A percentile compares a stretch with the other conserved stretches of the same genome.
Conservation (phyloP, 306 rosid genomes). For the Lupinus albus region DNA sequence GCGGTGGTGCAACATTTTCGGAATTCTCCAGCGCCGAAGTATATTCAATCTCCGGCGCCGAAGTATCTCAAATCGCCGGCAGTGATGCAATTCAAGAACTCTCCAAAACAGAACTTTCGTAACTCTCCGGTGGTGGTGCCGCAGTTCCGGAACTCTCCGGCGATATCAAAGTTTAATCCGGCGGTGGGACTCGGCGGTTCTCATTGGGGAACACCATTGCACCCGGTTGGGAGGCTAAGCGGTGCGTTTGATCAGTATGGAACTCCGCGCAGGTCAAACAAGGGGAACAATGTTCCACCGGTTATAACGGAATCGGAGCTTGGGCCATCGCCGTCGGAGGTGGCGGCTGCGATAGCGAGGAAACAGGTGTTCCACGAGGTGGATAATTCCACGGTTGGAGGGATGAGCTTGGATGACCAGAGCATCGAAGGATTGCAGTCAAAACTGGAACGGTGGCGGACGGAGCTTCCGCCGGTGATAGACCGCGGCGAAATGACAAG, state of each 20-base stretch:
- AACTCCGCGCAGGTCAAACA: slow-evolving; percentile 64
- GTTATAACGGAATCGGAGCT: slow-evolving; percentile 73
- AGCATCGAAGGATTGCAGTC: slow-evolving; percentile 82
- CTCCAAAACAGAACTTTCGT: background rate
- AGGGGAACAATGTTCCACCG: slow-evolving; percentile 34
- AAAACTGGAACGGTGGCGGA: slow-evolving; percentile 77
- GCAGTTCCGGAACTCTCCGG: slow-evolving; percentile 27
- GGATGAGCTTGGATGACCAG: slow-evolving; percentile 63
- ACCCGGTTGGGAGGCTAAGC: slow-evolving; percentile 32
- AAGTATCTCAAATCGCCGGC: background rate
- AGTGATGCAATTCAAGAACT: background rate
- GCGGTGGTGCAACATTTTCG: background rate
- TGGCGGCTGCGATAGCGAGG: slow-evolving; percentile 67
- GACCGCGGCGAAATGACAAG: slow-evolving; percentile 64
- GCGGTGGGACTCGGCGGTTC: slow-evolving; percentile 31
- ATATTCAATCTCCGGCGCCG: background rate
- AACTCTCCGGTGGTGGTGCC: background rate
- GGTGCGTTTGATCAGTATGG: slow-evolving; percentile 43
- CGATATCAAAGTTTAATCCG: slow-evolving; percentile 33
- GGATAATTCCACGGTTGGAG: slow-evolving; percentile 60
- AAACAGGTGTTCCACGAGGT: slow-evolving; percentile 48
- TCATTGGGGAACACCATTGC: slow-evolving; percentile 38
- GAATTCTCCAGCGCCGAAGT: slow-evolving; percentile 22
- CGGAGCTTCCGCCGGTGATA: slow-evolving; percentile 71
- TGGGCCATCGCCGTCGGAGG: slow-evolving; percentile 90